phyloP scores from a whole-genome alignment of 257 asterid genomes.

The Nicotiana paniculata region DNA sequence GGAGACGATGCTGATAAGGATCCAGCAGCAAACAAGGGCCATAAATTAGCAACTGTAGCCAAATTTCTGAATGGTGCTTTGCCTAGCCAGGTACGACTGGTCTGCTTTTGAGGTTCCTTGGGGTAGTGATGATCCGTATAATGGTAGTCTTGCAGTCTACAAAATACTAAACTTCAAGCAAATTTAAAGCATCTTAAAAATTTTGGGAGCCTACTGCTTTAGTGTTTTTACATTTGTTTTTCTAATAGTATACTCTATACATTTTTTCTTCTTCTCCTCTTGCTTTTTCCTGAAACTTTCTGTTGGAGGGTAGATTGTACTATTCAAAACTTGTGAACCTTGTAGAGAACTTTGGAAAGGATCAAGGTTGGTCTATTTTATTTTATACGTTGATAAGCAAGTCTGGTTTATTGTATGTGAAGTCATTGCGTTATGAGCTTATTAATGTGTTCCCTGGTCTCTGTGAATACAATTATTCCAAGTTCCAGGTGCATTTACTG shows the following conservation, averaged over 20 bases:
- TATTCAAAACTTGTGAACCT: neutral
- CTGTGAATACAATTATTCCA: neutral
- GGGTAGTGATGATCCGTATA: neutral
- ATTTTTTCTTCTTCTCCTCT: neutral
- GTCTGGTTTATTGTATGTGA: neutral
- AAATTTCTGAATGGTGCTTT: slow-evolving; percentile 72
- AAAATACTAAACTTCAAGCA: neutral
- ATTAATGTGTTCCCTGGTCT: neutral
- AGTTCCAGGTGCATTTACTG: neutral
- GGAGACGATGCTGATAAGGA: slow-evolving; percentile 51
- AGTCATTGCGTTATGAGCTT: neutral
- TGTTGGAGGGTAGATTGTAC: neutral
- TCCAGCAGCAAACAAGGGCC: slow-evolving; percentile 43
- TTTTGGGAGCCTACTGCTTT: neutral
- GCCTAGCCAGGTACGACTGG: slow-evolving; percentile 57
- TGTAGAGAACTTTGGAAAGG: neutral
- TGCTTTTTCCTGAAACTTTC: neutral
- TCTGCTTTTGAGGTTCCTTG: neutral
- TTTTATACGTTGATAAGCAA: neutral
- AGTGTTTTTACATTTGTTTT: neutral
- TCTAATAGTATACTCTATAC: neutral
- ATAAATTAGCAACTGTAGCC: slow-evolving; percentile 44
- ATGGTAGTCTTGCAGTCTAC: neutral
- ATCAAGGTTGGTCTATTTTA: neutral
- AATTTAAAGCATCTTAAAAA: neutral